Percentiles rank a stretch among this genome's conserved stretches.
phyloP scores from a whole-genome alignment of 2,329 filamentous ascomycete species.

The Colletotrichum neosansevieriae region DNA sequence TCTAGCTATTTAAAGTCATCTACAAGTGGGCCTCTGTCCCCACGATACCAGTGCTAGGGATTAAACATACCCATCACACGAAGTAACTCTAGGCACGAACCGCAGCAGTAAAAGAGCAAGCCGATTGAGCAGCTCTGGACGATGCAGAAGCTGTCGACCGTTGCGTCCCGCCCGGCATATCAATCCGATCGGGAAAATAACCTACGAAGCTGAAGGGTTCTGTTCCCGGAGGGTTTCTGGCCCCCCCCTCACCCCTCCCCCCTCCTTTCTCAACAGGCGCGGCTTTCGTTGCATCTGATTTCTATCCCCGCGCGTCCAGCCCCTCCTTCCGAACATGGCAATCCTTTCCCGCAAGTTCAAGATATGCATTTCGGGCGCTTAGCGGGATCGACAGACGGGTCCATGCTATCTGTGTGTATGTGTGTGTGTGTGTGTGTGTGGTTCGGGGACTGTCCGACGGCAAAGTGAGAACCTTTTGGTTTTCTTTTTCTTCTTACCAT shows the following conservation, averaged over 20 bases:
- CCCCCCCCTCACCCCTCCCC: too few relatives aligned
- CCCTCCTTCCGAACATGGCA: constrained; percentile 4
- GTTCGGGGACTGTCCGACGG: background rate
- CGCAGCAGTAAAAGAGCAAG: background rate
- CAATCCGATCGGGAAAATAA: background rate
- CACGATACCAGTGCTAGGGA: too few relatives aligned
- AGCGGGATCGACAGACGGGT: constrained; percentile 2
- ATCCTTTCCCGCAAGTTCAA: background rate
- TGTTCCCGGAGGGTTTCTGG: too few relatives aligned
- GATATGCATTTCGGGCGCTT: background rate
- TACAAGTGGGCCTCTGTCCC: too few relatives aligned
- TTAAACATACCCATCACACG: too few relatives aligned
- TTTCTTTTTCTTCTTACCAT: too few relatives aligned
- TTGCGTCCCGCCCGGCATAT: background rate
- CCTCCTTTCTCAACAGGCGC: background rate
- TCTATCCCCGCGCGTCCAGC: background rate
- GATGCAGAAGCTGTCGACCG: background rate
- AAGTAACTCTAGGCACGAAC: background rate
- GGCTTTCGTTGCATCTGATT: background rate
- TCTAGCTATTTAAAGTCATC: too few relatives aligned
- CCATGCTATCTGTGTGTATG: background rate
- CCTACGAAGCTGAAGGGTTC: too few relatives aligned
- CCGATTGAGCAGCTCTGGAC: background rate
- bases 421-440: background rate
- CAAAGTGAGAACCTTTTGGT: too few relatives aligned